Base-by-base conservation (phyloP, 2,329 filamentous ascomycete genomes). In the Trichoderma afroharzianum region DNA sequence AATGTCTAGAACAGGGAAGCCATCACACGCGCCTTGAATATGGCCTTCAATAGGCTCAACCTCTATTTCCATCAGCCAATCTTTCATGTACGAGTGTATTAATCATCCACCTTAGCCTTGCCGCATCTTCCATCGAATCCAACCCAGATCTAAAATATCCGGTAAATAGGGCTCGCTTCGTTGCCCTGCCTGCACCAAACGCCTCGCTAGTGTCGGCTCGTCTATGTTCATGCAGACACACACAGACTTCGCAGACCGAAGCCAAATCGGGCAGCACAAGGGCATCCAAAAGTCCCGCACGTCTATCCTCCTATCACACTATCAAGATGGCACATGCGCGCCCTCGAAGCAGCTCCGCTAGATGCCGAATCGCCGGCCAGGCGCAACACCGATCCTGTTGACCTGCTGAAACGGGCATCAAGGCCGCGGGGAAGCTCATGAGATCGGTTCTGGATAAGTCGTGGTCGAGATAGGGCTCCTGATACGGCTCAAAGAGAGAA, bases 341-440 rank as follows among this genome's bases (percentile, higher is more conserved):
- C 69, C 50, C 24, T 28, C 21, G 3, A 55, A 6, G 11, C 14
- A 12, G 36, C 47, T 53, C 26, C 43, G 73, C 57, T 3, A 11
- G 71, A 63, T 73, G 73, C 73, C 74, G 71, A 74, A 67, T 74
- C 70, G 64, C 74, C 72, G 73, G 59, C 28, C 36, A 57, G 32
- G 32, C n/a, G 61, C 72, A 69, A 43, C 66, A 64, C 63, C 68
- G 74, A 73, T 72, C 70, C 66, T 33, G 50, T 70, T 63, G 71
- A 76, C 74, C 74, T 76, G 63, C 74, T 73, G 18, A 71, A 76
- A 72, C 36, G 63, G 73, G 74, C 43, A 74, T 53, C 47, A 28
- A 50, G 68, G 67, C 70, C 69, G 72, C 63, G 53, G 63, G 55
- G 53, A 18, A 47, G 62, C 33, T 43, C 28, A 63, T 59, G 26